phyloP scores from a whole-genome alignment of 805 yeast genomes.

The Suhomyces sp. region DNA sequence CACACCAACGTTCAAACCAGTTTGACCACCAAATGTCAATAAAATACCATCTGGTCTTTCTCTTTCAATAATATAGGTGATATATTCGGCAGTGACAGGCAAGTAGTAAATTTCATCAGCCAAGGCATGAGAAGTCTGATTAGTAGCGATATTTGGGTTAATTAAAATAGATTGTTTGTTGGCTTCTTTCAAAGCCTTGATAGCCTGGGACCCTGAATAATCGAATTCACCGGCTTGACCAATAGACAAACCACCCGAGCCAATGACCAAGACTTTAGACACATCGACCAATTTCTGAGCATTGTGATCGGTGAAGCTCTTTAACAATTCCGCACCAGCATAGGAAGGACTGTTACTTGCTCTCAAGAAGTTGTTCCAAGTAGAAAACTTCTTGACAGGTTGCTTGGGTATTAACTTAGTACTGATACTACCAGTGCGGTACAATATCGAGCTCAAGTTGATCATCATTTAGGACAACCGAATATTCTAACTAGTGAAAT shows the following conservation, averaged over 20 bases:
- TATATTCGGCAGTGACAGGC: constrained; percentile 96
- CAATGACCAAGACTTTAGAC: constrained; percentile 82
- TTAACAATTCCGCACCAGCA: constrained; percentile 62
- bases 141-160: constrained; percentile 95
- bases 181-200: constrained; percentile 90
- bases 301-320: constrained; percentile 56
- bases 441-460: constrained; percentile 7
- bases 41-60: constrained; percentile 96
- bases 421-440: constrained; percentile 3
- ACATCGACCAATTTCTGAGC: constrained; percentile 76
- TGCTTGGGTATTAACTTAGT: constrained; percentile 2
- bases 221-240: constrained; percentile 99
- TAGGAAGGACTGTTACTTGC: constrained; percentile 32
- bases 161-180: constrained; percentile 80
- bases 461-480: constrained; percentile 5
- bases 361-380: constrained; percentile 7
- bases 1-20: constrained; percentile 94
- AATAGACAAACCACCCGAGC: constrained; percentile 95
- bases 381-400: constrained; percentile 6
- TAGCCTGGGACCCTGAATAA: constrained; percentile 96
- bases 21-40: constrained; percentile 98
- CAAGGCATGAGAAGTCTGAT: constrained; percentile 90
- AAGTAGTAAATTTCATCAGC: constrained; percentile 95
- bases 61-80: constrained; percentile 89
- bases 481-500: neutral